These are phyloP conservation scores for Ailanthus altissimus DNA, from an alignment of 345 rosid genomes.

Conservation along the genomic window DNA sequence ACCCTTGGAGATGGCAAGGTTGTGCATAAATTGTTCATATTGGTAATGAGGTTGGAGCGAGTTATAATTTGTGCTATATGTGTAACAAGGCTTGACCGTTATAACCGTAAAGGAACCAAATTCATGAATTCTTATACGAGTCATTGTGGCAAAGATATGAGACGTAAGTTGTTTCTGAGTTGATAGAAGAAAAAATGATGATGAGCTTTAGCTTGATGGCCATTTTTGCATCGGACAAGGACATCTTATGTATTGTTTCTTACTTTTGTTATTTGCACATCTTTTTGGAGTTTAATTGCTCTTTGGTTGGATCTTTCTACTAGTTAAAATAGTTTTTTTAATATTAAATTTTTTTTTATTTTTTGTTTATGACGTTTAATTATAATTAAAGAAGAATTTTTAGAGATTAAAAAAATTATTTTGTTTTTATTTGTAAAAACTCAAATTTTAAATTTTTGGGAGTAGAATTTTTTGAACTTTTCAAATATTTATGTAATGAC, in stretches of 20 bases:
- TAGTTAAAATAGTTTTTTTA: no score
- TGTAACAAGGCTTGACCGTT: background rate
- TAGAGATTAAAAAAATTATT: no score
- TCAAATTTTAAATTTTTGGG: no score
- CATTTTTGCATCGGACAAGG: background rate
- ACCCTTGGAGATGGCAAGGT: constrained; percentile 3
- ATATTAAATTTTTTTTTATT: no score
- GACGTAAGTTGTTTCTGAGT: constrained; percentile 14
- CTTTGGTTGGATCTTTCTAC: no score
- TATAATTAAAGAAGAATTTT: no score
- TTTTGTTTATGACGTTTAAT: no score
- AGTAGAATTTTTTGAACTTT: no score
- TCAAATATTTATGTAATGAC: no score
- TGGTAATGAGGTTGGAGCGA: background rate
- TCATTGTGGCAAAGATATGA: background rate
- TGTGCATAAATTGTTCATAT: constrained; percentile 11
- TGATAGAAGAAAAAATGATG: constrained; percentile 17
- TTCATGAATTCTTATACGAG: background rate
- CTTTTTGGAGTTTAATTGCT: constrained; percentile 12
- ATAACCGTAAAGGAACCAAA: background rate
- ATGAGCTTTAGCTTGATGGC: constrained; percentile 8
- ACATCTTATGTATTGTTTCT: background rate
- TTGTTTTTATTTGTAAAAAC: no score
- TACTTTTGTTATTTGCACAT: constrained; percentile 29
- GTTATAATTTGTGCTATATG: background rate